phyloP scores from a whole-genome alignment of 148 eudicot genomes.

The Rhododendron williamsianum region DNA sequence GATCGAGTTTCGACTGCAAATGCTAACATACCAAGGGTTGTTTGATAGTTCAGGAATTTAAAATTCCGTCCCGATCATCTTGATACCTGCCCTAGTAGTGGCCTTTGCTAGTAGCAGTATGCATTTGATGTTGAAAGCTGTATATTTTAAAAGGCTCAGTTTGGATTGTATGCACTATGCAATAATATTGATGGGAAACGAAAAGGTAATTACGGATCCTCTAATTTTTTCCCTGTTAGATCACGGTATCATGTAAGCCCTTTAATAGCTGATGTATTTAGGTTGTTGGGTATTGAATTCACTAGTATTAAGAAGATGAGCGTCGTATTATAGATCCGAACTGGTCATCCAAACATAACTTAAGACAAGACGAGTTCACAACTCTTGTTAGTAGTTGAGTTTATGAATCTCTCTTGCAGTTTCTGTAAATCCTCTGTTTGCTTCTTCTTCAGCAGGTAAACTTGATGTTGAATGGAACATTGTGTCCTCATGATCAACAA shows the following conservation, averaged over 20 bases:
- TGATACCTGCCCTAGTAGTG: background rate
- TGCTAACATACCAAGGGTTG: background rate
- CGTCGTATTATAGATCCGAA: too few relatives aligned
- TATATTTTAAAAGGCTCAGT: background rate
- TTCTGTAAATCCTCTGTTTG: background rate
- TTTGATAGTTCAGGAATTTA: background rate
- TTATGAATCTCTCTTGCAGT: background rate
- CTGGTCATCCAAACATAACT: background rate
- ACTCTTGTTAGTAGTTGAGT: background rate
- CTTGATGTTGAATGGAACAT: background rate
- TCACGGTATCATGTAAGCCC: background rate
- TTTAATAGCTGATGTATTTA: background rate
- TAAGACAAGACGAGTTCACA: background rate
- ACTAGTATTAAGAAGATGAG: background rate
- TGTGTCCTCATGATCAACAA: background rate
- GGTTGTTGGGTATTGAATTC: background rate
- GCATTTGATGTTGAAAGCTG: background rate
- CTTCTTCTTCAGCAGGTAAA: background rate
- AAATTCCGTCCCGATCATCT: background rate
- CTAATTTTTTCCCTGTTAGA: background rate
- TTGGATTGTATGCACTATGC: background rate
- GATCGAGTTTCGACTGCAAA: background rate
- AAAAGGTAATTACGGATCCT: background rate
- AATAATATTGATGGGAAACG: background rate
- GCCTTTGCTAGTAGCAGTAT: background rate